Evolutionary conservation across 1,139 yeast genomes (phyloP), one percentile per base, ranked within the genome.

Genomic region (Saccharomyces hybrid): DNA sequence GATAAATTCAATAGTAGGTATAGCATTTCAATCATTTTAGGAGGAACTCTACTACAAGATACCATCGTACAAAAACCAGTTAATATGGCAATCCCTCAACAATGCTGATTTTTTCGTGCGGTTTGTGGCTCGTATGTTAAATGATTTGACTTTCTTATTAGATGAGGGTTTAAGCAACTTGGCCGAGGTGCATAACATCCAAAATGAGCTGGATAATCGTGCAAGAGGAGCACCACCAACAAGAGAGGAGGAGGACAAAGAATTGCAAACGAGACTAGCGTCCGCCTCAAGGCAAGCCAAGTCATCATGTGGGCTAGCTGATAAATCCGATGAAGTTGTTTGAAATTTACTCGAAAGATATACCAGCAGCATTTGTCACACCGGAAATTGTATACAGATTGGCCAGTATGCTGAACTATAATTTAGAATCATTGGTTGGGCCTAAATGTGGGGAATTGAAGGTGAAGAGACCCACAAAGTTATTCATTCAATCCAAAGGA

Each of bases 381-480:
- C 83, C 89, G 1, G 99, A 95, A 73, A 84, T 93, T 64, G 97
- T 93, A 48, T 97, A 89, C 64, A 79, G 99, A 70, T 75, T 93
- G 58, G 96, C 99, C 0, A 90, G 96, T 50, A 93, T 93, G 99
- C 75, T 93, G 68, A 88, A 93, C 73, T 93, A 91, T 72, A 93
- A 93, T 69, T 75, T 93, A 59, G 88, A 84, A 48, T 89, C 93
- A 8, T 76, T 93, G 72, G 98, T 91, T 24, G 99, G 99, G 0
- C 97, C 98, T 14, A 87, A 87, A 67, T 91, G 97, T 73, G 81
- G 93, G 11, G 90, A 87, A 56, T 78, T 93, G 62, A 89, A 88
- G 69, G 99, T 93, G 28, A 78, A 79, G 57, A n/a, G 80, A 86
- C 59, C 98, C 98, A 0, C 89, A 86, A 59, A 83, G 84, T 64